Conservation (phyloP, 352 stramenopile genomes). For the Thalassiosira livingstoniorum region DNA sequence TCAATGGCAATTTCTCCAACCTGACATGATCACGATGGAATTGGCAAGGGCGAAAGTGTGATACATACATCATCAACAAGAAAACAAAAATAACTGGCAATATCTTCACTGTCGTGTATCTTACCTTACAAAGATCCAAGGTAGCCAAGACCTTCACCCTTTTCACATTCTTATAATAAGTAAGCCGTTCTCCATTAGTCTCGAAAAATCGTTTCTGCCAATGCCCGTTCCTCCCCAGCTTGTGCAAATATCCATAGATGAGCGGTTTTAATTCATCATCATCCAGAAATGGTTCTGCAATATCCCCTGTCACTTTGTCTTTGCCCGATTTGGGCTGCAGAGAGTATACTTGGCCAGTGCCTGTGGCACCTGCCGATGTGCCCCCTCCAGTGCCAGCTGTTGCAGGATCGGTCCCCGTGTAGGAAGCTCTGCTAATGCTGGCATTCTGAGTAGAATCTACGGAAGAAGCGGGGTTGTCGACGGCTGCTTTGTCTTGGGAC, state of each 20-base stretch:
- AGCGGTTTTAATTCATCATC: conserved; percentile 64
- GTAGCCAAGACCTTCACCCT: conserved; percentile 90
- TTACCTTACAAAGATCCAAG: conserved; percentile 70
- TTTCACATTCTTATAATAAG: conserved; percentile 96
- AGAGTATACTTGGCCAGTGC: not conserved
- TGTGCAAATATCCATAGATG: conserved; percentile 85
- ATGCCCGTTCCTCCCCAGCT: conserved; percentile 83
- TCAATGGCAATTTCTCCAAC: conserved; percentile 74
- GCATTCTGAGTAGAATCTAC: conserved; percentile 59
- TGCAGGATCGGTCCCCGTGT: not conserved
- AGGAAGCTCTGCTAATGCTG: conserved; percentile 19
- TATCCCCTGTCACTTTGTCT: conserved; percentile 8
- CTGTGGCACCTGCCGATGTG: not conserved
- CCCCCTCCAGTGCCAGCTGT: too few relatives aligned
- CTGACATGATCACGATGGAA: too few relatives aligned
- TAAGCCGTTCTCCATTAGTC: conserved; percentile 97
- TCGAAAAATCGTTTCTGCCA: conserved; percentile 99
- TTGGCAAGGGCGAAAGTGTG: too few relatives aligned
- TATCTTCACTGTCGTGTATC: too few relatives aligned
- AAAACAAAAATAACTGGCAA: conserved; percentile 1
- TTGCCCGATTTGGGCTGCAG: not conserved
- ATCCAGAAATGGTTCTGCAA: conserved; percentile 49
- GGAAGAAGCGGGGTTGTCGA: conserved; percentile 38
- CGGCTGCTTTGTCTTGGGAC: conserved; percentile 42
- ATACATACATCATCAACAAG: too few relatives aligned